Base-by-base conservation (phyloP, 495 filamentous ascomycete genomes). In the Talaromyces wortmannii region DNA sequence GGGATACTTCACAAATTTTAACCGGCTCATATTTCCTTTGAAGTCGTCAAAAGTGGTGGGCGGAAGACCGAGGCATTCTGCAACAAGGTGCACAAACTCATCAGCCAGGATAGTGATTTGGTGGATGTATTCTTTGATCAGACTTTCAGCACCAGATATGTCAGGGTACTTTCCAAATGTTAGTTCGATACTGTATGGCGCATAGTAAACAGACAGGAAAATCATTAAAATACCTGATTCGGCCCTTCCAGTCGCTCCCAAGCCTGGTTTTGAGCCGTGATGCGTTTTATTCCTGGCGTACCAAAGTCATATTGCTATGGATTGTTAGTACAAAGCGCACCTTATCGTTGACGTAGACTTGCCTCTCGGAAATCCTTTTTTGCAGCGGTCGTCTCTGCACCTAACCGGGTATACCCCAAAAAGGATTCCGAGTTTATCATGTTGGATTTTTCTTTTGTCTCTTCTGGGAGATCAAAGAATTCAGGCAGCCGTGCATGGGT, bases 1-100 rank as follows among this genome's bases (percentile, higher is more conserved):
- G 0, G 89, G 88, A 59, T 95, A 95, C 70, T 90, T 94, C 61
- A 95, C 83, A 52, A 96, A 84, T 67, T 95, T 95, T 44, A 95
- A 71, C 69, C 92, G 85, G 69, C 91, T 85, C 59, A 83, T 75
- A 6, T 67, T 60, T 57, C 94, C 89, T 69, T 91, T 94, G 74
- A 91, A 96, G 59, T 79, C 78, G 60, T 86, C 70, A 63, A 98
- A 92, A 1, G 91, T 88, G 30, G 74, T 75, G 0, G 80, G 58
- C 0, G 85, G 83, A 0, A 98, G 78, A 17, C 82, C 84, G 50
- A 98, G 83, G 8, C 90, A 86, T 71, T 97, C 90, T 57, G 94
- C 91, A 63, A 96, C 88, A 0, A 97, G 78, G 6, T 76, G 74
- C 12, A 86, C 89, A 71, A 97, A 96, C 45, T 73, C 65, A 31